Evolutionary conservation across 805 yeast species (phyloP).

Genomic region (Pichia nakasei): DNA sequence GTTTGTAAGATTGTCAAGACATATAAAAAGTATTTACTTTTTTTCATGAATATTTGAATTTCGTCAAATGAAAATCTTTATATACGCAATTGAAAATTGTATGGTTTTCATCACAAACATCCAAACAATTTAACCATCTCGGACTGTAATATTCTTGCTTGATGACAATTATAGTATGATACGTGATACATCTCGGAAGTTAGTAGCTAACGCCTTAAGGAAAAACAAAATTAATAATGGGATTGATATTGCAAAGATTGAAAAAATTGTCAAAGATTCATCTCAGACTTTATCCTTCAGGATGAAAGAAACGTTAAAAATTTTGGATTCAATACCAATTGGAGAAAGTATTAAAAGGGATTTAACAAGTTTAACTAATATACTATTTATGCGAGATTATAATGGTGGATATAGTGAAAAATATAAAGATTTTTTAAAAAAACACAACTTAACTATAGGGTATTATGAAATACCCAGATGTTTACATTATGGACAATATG

Average conservation of each 20-base stretch:
- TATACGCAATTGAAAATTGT: too few relatives aligned
- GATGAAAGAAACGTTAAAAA: neutral
- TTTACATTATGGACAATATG: constrained; percentile 16
- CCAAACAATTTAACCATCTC: too few relatives aligned
- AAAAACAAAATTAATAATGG: too few relatives aligned
- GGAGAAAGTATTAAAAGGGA: neutral
- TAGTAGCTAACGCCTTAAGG: too few relatives aligned
- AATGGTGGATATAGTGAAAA: constrained; percentile 6
- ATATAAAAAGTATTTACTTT: too few relatives aligned
- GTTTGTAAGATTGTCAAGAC: neutral
- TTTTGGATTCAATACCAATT: neutral
- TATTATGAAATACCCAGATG: constrained; percentile 16
- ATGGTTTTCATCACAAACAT: too few relatives aligned
- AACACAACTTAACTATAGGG: constrained; percentile 4
- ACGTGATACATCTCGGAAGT: too few relatives aligned
- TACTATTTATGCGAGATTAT: constrained; percentile 11
- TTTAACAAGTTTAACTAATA: constrained; percentile 9
- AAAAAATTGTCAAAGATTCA: neutral
- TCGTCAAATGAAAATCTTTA: neutral
- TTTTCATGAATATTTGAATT: too few relatives aligned
- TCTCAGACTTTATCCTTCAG: neutral
- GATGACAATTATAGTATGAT: too few relatives aligned
- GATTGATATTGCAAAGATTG: too few relatives aligned
- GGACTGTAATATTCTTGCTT: too few relatives aligned
- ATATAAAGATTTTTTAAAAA: constrained; percentile 9